phyloP scores from a whole-genome alignment of 2,329 filamentous ascomycete species.

The Xylariales sp. region DNA sequence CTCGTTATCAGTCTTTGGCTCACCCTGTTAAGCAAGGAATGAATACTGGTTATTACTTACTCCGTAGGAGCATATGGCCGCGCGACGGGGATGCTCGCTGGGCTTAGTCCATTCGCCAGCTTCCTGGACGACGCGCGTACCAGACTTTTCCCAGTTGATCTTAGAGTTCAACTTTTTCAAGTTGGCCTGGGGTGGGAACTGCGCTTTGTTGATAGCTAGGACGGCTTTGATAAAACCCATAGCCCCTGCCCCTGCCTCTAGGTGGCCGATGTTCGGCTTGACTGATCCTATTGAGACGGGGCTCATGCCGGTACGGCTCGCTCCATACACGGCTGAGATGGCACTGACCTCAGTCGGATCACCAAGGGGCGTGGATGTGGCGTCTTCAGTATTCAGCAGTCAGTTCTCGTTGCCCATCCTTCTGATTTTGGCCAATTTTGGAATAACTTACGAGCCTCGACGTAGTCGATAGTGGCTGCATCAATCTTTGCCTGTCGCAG shows the following conservation, averaged over 20 bases:
- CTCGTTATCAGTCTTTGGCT: too few relatives aligned
- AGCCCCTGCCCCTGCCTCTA: constrained; percentile 47
- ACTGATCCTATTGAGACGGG: constrained; percentile 46
- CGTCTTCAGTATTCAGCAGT: constrained; percentile 42
- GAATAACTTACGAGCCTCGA: constrained; percentile 45
- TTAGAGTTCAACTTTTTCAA: constrained; percentile 50
- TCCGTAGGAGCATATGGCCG: constrained; percentile 50
- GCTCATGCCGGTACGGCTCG: constrained; percentile 11
- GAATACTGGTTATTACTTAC: too few relatives aligned
- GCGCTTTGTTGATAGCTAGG: constrained; percentile 40
- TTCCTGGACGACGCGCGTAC: constrained; percentile 44
- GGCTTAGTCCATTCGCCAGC: constrained; percentile 39
- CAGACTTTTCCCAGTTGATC: constrained; percentile 48
- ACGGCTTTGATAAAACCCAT: constrained; percentile 47
- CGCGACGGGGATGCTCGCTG: constrained; percentile 38
- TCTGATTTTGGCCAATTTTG: too few relatives aligned
- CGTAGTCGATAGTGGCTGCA: constrained; percentile 42
- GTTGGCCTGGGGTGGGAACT: constrained; percentile 52
- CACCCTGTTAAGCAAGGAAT: too few relatives aligned
- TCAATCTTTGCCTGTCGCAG: constrained; percentile 46
- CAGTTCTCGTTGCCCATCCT: too few relatives aligned
- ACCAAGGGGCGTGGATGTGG: constrained; percentile 52
- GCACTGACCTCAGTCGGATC: constrained; percentile 50
- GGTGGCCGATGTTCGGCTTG: constrained; percentile 50
- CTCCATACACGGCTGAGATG: constrained; percentile 42